phyloP scores from a whole-genome alignment of 352 stramenopile species.

The Globisporangium spinosum region DNA sequence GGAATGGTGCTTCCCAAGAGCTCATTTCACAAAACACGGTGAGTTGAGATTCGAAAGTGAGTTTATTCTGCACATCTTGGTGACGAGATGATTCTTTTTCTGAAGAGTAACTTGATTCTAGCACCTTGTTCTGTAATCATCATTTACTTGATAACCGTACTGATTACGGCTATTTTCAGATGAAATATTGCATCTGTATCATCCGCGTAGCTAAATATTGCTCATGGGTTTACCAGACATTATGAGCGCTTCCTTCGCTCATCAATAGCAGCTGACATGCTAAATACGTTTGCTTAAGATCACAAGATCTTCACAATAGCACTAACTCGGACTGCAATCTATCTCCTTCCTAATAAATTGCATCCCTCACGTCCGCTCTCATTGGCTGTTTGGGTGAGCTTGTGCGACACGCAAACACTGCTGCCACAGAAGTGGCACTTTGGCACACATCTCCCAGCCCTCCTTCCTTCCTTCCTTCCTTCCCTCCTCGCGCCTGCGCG shows the following conservation, averaged over 20 bases:
- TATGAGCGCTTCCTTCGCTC: background rate
- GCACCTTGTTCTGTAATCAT: background rate
- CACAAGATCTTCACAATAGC: background rate
- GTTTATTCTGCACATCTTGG: background rate
- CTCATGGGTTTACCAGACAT: background rate
- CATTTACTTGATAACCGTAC: background rate
- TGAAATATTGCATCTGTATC: background rate
- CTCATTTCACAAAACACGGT: conserved; percentile 1
- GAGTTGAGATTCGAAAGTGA: background rate
- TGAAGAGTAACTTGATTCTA: no score
- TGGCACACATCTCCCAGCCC: background rate
- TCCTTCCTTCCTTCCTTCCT: background rate
- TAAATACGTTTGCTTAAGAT: background rate
- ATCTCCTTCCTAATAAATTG: background rate
- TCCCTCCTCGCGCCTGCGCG: background rate
- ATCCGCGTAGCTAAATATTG: background rate
- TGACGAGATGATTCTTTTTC: background rate
- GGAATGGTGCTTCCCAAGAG: background rate
- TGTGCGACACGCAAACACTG: background rate
- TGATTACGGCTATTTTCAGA: background rate
- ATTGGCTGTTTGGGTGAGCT: background rate
- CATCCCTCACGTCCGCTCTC: background rate
- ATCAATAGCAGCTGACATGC: background rate
- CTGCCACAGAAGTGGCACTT: background rate
- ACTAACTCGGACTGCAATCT: background rate